A percentile compares a stretch with the other conserved stretches of the same genome.
Conservation (phyloP, 2,329 filamentous ascomycete genomes). For the Aspergillus neoniger region DNA sequence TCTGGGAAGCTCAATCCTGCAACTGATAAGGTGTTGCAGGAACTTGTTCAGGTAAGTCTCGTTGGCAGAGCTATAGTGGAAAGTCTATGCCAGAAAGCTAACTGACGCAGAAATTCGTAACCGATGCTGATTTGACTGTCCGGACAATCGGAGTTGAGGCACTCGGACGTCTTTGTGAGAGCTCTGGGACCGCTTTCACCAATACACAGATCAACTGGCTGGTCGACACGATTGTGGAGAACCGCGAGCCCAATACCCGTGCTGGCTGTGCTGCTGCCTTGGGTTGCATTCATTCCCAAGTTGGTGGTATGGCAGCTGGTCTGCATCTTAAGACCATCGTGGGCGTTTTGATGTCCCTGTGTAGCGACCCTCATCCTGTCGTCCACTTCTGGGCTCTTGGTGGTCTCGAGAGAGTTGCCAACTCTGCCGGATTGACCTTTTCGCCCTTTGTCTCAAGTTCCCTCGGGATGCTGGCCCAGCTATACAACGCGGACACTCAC, state of each 20-base stretch:
- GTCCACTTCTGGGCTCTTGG: conserved; percentile 98
- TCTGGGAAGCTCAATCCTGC: conserved; percentile 72
- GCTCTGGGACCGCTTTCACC: conserved; percentile 84
- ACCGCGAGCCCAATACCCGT: conserved; percentile 87
- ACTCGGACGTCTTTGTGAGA: conserved; percentile 79
- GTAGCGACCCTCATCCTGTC: conserved; percentile 89
- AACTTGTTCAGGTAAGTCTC: conserved; percentile 72
- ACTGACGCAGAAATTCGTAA: conserved; percentile 65
- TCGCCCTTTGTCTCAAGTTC: conserved; percentile 87
- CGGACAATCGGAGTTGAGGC: conserved; percentile 83
- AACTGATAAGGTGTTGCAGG: conserved; percentile 71
- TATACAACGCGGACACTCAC: conserved; percentile 90
- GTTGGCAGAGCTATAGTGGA: neutral
- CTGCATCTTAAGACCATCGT: conserved; percentile 96
- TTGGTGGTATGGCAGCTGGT: conserved; percentile 95
- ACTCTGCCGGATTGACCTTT: conserved; percentile 90
- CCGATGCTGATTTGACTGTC: conserved; percentile 82
- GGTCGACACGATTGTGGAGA: conserved; percentile 90
- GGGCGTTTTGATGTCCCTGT: conserved; percentile 96
- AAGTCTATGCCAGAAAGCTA: neutral
- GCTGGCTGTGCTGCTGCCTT: conserved; percentile 93
- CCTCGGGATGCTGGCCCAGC: conserved; percentile 87
- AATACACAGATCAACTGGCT: conserved; percentile 87
- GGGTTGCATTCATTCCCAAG: conserved; percentile 89
- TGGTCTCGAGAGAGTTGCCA: conserved; percentile 79